Evolutionary conservation across 306 rosid genomes (phyloP).

Genomic region (Delonix regia): DNA sequence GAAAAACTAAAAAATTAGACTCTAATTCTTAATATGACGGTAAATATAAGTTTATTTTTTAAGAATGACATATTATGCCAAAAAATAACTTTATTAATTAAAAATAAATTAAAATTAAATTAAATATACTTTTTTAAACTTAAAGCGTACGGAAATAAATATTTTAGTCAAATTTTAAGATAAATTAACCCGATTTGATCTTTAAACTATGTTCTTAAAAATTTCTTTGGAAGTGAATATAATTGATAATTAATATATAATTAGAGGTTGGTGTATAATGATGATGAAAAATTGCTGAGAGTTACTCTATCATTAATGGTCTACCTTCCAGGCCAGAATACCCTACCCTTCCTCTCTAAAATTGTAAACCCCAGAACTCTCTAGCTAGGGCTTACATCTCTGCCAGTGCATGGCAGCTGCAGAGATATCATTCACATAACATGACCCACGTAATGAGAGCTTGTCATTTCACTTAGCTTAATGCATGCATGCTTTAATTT

Average conservation of each 20-base stretch:
- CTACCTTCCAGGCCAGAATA: background rate
- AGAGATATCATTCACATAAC: slow-evolving; percentile 30
- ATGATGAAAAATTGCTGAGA: slow-evolving; percentile 16
- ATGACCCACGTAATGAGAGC: slow-evolving; percentile 40
- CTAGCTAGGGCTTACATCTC: background rate
- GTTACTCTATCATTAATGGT: slow-evolving; percentile 16
- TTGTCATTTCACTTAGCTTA: slow-evolving; percentile 37
- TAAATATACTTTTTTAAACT: too few relatives aligned
- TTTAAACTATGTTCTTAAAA: background rate
- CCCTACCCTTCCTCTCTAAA: background rate
- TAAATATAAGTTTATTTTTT: too few relatives aligned
- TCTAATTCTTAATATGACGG: too few relatives aligned
- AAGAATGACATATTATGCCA: too few relatives aligned
- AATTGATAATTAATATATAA: too few relatives aligned
- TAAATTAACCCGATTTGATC: background rate
- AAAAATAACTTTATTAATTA: too few relatives aligned
- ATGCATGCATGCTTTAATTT: slow-evolving; percentile 48
- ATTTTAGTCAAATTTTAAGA: background rate
- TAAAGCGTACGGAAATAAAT: too few relatives aligned
- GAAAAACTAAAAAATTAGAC: too few relatives aligned
- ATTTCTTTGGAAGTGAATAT: background rate
- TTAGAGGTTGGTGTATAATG: background rate
- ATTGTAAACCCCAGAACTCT: slow-evolving; percentile 32
- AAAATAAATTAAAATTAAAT: too few relatives aligned
- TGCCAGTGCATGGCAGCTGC: slow-evolving; percentile 34